Percentiles rank a stretch among this genome's conserved stretches.
These are phyloP conservation scores for Penicillium crustosum DNA, from an alignment of 2,329 filamentous ascomycete species.

Conservation along the genomic window DNA sequence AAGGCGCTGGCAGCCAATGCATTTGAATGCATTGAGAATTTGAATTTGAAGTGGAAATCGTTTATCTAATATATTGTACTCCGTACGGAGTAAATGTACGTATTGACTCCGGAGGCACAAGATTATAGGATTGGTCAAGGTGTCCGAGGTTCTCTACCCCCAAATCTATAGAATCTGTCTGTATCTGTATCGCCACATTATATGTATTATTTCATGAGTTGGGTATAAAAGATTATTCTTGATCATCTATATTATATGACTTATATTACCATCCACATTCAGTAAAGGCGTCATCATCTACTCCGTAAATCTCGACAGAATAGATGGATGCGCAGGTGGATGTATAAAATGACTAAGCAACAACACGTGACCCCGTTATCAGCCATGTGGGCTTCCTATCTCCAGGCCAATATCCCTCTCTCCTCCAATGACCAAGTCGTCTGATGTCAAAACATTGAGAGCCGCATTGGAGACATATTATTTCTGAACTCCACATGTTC, in stretches of 20 bases:
- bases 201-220: not conserved
- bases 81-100: too few species aligned
- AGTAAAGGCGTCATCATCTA: not conserved
- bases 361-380: slow-evolving; percentile 5
- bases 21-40: not conserved
- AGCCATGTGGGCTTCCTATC: slow-evolving; percentile 12
- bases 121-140: not conserved
- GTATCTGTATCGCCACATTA: not conserved
- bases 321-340: not conserved
- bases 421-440: slow-evolving; percentile 4
- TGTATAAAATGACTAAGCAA: slow-evolving; percentile 4
- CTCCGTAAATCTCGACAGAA: too few species aligned
- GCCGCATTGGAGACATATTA: not conserved
- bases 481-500: not conserved
- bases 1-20: slow-evolving; percentile 16
- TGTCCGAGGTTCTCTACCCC: not conserved
- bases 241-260: not conserved
- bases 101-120: slow-evolving; percentile 1
- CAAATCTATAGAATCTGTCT: not conserved
- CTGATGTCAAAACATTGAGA: slow-evolving; percentile 4
- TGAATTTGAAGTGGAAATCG: not conserved
- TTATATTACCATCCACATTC: not conserved
- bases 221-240: not conserved
- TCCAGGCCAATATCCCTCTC: slow-evolving; percentile 8
- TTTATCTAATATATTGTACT: not conserved